Evolutionary conservation across 2,329 filamentous ascomycete species (phyloP).

Genomic region (Trichophyton verrucosum): DNA sequence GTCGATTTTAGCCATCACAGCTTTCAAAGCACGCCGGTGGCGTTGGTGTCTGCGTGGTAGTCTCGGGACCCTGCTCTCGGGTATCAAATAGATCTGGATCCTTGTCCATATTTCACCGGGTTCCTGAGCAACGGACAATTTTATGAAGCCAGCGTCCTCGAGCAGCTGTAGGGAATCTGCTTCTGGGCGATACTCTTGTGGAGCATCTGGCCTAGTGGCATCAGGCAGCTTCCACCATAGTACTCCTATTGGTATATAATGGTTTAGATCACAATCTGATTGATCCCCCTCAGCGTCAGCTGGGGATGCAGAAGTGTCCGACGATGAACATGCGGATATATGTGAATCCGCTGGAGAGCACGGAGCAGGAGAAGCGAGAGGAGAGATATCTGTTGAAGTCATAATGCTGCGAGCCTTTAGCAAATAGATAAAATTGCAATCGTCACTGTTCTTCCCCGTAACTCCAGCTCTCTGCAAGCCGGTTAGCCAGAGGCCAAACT

Average conservation of each 20-base stretch:
- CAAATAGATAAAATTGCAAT: not conserved
- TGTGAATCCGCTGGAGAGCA: not conserved
- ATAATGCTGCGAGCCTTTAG: not conserved
- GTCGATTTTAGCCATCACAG: slow-evolving; percentile 31
- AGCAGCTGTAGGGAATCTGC: slow-evolving; percentile 18
- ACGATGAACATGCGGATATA: not conserved
- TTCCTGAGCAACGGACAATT: slow-evolving; percentile 9
- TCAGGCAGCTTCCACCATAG: slow-evolving; percentile 15
- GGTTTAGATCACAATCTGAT: slow-evolving; percentile 11
- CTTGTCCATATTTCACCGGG: slow-evolving; percentile 7
- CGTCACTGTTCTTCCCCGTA: not conserved
- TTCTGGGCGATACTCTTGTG: not conserved
- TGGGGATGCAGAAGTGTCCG: not conserved
- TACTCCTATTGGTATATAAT: slow-evolving; percentile 25
- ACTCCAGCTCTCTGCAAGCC: not conserved
- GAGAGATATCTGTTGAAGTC: not conserved
- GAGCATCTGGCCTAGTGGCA: not conserved
- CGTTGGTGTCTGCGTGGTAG: not conserved
- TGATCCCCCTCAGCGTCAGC: slow-evolving; percentile 7
- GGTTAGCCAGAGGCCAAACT: not conserved
- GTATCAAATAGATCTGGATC: slow-evolving; percentile 29
- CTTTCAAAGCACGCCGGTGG: slow-evolving; percentile 27
- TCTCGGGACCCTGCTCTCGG: slow-evolving; percentile 28
- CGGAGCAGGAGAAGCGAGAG: not conserved
- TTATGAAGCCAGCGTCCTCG: slow-evolving; percentile 28